Percentiles rank a stretch among this genome's conserved stretches.
These are phyloP conservation scores for Phialophora macrospora DNA, from an alignment of 2,329 filamentous ascomycete species.

Conservation along the genomic window DNA sequence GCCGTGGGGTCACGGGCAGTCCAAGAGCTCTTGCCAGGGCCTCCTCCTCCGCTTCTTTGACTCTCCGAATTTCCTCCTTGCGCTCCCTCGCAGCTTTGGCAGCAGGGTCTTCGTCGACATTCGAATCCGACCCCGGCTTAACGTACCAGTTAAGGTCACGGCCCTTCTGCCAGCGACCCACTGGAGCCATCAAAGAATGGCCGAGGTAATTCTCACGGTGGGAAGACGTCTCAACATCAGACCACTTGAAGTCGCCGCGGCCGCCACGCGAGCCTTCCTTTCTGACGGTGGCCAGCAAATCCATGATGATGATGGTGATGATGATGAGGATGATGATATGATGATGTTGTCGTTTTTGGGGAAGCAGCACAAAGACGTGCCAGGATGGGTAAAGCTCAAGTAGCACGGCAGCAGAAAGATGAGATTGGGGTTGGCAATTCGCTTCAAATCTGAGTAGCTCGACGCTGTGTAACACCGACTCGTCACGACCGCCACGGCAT, in stretches of 20 bases:
- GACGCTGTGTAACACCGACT: slow-evolving; percentile 28
- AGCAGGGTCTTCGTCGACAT: slow-evolving; percentile 62
- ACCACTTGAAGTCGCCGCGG: slow-evolving; percentile 91
- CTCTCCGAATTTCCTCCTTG: slow-evolving; percentile 75
- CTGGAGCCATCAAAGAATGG: slow-evolving; percentile 88
- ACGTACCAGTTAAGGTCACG: slow-evolving; percentile 71
- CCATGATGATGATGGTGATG: slow-evolving; percentile 64
- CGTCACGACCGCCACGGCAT: not conserved
- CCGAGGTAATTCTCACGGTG: slow-evolving; percentile 92
- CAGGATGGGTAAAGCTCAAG: slow-evolving; percentile 1
- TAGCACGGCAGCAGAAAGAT: slow-evolving; percentile 2
- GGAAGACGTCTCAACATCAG: slow-evolving; percentile 82
- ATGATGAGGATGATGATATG: slow-evolving; percentile 28
- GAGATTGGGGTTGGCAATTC: slow-evolving; percentile 13
- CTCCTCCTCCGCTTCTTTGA: slow-evolving; percentile 93
- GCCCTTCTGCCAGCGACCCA: slow-evolving; percentile 88
- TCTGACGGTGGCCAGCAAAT: slow-evolving; percentile 88
- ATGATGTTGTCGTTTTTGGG: not conserved
- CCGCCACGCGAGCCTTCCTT: slow-evolving; percentile 85
- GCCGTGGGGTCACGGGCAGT: slow-evolving; percentile 67
- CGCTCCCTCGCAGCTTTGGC: slow-evolving; percentile 65
- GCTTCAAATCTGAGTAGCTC: slow-evolving; percentile 6
- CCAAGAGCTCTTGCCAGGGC: slow-evolving; percentile 84
- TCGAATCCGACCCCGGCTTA: slow-evolving; percentile 59
- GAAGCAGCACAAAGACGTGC: slow-evolving; percentile 2